These are phyloP conservation scores for Bauhinia variegata DNA, from an alignment of 306 rosid genomes.

Conservation along the genomic window DNA sequence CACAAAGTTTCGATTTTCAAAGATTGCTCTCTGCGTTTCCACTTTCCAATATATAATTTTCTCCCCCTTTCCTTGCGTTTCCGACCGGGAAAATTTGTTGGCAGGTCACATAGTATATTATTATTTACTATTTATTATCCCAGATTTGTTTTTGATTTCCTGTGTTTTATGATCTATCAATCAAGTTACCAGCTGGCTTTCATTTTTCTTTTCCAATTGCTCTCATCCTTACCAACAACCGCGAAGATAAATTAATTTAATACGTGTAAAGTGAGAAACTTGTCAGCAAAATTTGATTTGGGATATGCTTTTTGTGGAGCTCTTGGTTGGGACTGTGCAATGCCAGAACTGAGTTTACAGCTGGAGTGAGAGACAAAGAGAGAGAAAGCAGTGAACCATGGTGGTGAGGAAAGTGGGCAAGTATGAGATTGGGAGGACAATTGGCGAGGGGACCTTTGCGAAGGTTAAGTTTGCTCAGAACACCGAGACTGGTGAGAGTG, in stretches of 20 bases:
- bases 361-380: constrained; percentile 18
- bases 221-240: background rate
- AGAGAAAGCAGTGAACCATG: constrained; percentile 44
- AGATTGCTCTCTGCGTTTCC: background rate
- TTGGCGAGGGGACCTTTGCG: constrained; percentile 88
- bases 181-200: no score
- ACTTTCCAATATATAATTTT: background rate
- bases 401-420: constrained; percentile 90
- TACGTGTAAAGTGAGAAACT: constrained; percentile 16
- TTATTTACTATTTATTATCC: background rate
- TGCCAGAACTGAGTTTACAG: constrained; percentile 39
- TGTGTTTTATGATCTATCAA: no score
- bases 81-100: background rate
- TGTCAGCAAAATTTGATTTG: constrained; percentile 19
- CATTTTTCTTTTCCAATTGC: no score
- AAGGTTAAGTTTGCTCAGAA: constrained; percentile 91
- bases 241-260: background rate
- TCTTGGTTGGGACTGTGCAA: constrained; percentile 24
- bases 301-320: background rate
- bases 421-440: constrained; percentile 87
- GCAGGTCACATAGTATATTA: no score
- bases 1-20: background rate
- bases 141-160: no score
- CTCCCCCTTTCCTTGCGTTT: background rate
- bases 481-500: constrained; percentile 92